These are phyloP conservation scores for Plasmodium adleri DNA, from an alignment of 169 alveolate genomes.

Conservation along the genomic window DNA sequence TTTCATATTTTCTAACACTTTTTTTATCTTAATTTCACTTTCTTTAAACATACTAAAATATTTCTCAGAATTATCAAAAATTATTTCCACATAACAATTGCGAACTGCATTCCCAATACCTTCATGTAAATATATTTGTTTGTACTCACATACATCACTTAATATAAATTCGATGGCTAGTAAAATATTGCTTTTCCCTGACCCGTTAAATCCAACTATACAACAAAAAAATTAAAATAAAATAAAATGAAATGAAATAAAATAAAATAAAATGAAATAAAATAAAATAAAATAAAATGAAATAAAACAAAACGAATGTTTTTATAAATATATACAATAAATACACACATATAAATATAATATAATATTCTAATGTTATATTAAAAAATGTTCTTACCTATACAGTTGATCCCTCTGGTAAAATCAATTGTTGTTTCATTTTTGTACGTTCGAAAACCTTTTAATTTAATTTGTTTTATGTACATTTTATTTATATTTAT, in stretches of 20 bases:
- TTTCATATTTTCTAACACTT: slow-evolving; percentile 75
- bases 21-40: slow-evolving; percentile 64
- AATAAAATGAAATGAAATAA: background rate
- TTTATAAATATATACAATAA: too few relatives aligned
- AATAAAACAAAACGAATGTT: background rate
- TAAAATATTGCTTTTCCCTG: slow-evolving; percentile 70
- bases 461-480: slow-evolving; percentile 88
- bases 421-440: slow-evolving; percentile 86
- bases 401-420: slow-evolving; percentile 87
- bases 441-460: slow-evolving; percentile 89
- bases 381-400: slow-evolving; percentile 52
- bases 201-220: slow-evolving; percentile 74
- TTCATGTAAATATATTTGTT: slow-evolving; percentile 69
- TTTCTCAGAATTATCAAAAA: slow-evolving; percentile 67
- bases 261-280: background rate
- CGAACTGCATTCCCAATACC: slow-evolving; percentile 75
- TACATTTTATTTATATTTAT: slow-evolving; percentile 75
- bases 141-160: slow-evolving; percentile 69
- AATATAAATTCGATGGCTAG: slow-evolving; percentile 68
- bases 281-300: background rate
- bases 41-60: slow-evolving; percentile 77
- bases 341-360: background rate
- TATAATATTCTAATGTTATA: background rate
- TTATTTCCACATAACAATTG: slow-evolving; percentile 66
- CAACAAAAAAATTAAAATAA: slow-evolving; percentile 1